phyloP scores from a whole-genome alignment of 2,329 filamentous ascomycete genomes.

The Scleromitrula shiraiana region DNA sequence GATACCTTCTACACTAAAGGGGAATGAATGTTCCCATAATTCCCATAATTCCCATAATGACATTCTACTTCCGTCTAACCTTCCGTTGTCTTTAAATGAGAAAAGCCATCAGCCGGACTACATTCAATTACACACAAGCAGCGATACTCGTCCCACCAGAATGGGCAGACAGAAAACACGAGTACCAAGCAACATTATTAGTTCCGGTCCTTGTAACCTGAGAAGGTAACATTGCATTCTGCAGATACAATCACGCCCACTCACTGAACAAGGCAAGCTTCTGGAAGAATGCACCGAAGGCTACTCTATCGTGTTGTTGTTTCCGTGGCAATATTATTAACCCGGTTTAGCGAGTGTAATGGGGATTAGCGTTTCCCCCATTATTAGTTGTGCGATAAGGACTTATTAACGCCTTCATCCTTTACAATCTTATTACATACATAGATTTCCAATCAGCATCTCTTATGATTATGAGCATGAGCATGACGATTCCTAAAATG shows the following conservation, averaged over 20 bases:
- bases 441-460: background rate
- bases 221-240: background rate
- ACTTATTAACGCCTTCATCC: no score
- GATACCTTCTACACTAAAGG: no score
- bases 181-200: background rate
- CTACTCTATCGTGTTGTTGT: background rate
- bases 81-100: no score
- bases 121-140: background rate
- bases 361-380: background rate
- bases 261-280: background rate
- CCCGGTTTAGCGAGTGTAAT: no score
- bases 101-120: background rate
- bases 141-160: background rate
- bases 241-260: background rate
- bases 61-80: background rate
- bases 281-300: conserved; percentile 3
- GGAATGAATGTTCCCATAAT: no score
- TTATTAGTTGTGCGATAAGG: background rate
- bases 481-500: no score
- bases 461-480: no score
- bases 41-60: no score
- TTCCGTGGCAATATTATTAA: conserved; percentile 3
- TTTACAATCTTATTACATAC: background rate
- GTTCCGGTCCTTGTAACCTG: background rate
- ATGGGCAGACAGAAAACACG: background rate